Conservation (phyloP, 192 early-diverging fungal species). For the Backusella tarrabulga region DNA sequence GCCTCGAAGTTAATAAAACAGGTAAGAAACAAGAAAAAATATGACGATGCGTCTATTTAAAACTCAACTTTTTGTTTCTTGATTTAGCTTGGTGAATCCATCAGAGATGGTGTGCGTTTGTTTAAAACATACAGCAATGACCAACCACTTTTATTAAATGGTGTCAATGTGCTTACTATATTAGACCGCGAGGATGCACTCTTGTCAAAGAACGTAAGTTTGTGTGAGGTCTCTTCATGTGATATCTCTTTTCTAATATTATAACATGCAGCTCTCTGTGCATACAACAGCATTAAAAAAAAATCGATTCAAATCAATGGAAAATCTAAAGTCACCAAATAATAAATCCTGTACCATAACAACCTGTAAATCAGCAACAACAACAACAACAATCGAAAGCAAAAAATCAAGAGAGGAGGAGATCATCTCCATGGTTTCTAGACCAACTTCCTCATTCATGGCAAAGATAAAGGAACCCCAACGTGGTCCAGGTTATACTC, state of each 20-base stretch:
- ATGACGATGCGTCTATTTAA: neutral
- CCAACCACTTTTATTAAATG: slow-evolving; percentile 15
- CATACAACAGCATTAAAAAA: slow-evolving; percentile 1
- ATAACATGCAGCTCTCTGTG: neutral
- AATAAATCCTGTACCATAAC: neutral
- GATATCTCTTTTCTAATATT: neutral
- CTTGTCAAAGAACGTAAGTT: slow-evolving; percentile 13
- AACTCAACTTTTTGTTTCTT: neutral
- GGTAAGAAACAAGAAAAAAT: neutral
- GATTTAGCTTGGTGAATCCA: slow-evolving; percentile 12
- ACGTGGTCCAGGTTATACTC: slow-evolving; percentile 20
- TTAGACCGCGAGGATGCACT: slow-evolving; percentile 23
- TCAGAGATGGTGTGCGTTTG: slow-evolving; percentile 8
- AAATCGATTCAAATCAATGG: neutral
- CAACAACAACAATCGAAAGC: neutral
- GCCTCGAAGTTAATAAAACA: neutral
- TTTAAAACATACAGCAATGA: slow-evolving; percentile 16
- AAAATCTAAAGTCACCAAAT: neutral
- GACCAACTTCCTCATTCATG: neutral
- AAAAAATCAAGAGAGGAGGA: neutral
- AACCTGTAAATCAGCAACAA: neutral
- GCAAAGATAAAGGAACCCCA: neutral
- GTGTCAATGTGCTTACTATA: slow-evolving; percentile 17
- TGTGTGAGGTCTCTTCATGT: neutral
- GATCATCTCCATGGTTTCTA: neutral